phyloP scores from a whole-genome alignment of 164 flowering plant genomes.

The Magnolia kwangsiensis region DNA sequence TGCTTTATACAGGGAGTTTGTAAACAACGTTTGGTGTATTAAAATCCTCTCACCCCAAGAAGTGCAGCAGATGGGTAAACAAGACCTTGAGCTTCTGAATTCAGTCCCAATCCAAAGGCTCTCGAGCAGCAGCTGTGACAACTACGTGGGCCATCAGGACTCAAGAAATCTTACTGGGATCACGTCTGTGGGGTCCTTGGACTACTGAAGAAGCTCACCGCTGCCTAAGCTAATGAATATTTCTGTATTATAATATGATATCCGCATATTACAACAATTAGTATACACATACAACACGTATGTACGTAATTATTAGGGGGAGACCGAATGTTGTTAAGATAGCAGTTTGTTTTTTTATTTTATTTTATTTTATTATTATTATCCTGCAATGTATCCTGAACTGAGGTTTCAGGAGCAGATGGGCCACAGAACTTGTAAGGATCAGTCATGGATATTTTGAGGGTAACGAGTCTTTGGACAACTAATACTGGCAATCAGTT shows the following conservation, averaged over 20 bases:
- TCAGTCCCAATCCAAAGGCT: constrained; percentile 59
- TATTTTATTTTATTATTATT: background rate
- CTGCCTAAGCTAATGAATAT: background rate
- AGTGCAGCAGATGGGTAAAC: constrained; percentile 84
- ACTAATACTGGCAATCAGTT: no score
- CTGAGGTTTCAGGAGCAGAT: background rate
- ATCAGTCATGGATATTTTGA: background rate
- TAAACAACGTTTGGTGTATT: constrained; percentile 84
- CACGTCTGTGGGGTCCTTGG: constrained; percentile 61
- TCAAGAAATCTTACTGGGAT: constrained; percentile 58
- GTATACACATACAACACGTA: constrained; percentile 5
- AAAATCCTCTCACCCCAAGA: constrained; percentile 94
- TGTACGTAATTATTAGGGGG: background rate
- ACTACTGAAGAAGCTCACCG: constrained; percentile 32
- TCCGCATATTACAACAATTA: constrained; percentile 7
- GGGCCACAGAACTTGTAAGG: background rate
- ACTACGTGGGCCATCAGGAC: constrained; percentile 46
- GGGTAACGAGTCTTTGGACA: background rate
- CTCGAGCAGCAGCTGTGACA: constrained; percentile 51
- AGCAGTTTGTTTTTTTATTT: background rate
- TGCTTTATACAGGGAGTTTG: constrained; percentile 73
- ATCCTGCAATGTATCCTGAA: constrained; percentile 3
- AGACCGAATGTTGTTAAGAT: constrained; percentile 3
- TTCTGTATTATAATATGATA: constrained; percentile 8
- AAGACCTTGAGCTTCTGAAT: constrained; percentile 59